Base-by-base conservation (phyloP, 257 asterid genomes). In the Fraxinus americana region DNA sequence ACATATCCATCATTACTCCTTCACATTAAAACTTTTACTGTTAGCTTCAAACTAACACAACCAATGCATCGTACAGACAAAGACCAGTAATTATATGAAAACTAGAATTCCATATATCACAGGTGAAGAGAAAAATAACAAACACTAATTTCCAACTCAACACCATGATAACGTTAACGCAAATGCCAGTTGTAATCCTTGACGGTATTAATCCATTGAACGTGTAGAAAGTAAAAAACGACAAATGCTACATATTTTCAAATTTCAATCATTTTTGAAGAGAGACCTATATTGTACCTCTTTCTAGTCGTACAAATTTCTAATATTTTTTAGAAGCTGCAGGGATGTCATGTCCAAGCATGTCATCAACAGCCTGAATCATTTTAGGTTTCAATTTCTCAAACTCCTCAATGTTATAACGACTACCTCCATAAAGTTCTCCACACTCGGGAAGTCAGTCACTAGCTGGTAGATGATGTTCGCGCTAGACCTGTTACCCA, bases 281-380 rank as follows among this genome's bases (percentile, higher is more conserved):
- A 63, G 72, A 61, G 68, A 59, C 30, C 0, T 57, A 34, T 21
- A 25, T 68, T 45, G 59, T 65, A 63, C 30, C 72, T 74, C 35
- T 12, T 3, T 72, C 76, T 79, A 92, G 48, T 84, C 97, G n/a
- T 94, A 91, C 10, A 96, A 84, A 82, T 94, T 92, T 79, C 94
- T 89, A 19, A 93, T 86, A 74, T 75, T 91, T 70, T 92, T 94
- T 74, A 94, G 72, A 4, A 94, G 87, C 38, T 91, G 92, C 0
- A 25, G 98, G 99, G n/a, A 94, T 91, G 71, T 91, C 99, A 76
- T 89, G 80, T 2, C 90, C 94, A n/a, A 94, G 87, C 99, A 94
- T 92, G 67, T 90, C 91, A 66, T 92, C 97, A 34, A 91, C 95
- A 8, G 88, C 86, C 75, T 92, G 94, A 61, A 92, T 86, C 94